Evolutionary conservation across 257 asterid genomes (phyloP).

Genomic region (Orobanche coerulescens): DNA sequence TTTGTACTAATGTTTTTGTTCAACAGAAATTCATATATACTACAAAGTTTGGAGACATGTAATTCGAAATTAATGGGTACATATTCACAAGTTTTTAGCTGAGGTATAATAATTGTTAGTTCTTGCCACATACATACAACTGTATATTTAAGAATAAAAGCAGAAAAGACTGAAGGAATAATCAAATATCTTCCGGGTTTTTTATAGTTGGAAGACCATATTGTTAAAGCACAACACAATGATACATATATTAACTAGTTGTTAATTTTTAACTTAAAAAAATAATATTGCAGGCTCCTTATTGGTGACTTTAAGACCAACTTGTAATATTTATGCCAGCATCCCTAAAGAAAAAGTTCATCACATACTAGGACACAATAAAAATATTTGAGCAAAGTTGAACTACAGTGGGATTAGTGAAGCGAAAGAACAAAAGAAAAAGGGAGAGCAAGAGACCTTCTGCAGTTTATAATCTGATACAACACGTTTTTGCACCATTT

Average conservation of each 20-base stretch:
- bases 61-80: neutral
- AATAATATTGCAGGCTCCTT: neutral
- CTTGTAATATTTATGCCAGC: neutral
- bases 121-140: neutral
- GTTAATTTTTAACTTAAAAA: neutral
- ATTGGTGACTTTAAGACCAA: neutral
- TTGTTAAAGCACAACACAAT: neutral
- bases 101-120: neutral
- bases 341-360: constrained; percentile 3
- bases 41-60: neutral
- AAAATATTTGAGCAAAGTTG: neutral
- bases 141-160: neutral
- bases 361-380: neutral
- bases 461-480: constrained; percentile 66
- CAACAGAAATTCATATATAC: neutral
- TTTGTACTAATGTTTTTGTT: neutral
- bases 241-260: neutral
- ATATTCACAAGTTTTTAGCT: neutral
- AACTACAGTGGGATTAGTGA: neutral
- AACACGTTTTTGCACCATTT: constrained; percentile 55
- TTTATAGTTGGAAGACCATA: neutral
- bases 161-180: neutral
- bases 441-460: constrained; percentile 47
- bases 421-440: constrained; percentile 2
- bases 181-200: neutral